These are phyloP conservation scores for Maudiozyma saulgeensis DNA, from an alignment of 805 yeast genomes.

Conservation along the genomic window DNA sequence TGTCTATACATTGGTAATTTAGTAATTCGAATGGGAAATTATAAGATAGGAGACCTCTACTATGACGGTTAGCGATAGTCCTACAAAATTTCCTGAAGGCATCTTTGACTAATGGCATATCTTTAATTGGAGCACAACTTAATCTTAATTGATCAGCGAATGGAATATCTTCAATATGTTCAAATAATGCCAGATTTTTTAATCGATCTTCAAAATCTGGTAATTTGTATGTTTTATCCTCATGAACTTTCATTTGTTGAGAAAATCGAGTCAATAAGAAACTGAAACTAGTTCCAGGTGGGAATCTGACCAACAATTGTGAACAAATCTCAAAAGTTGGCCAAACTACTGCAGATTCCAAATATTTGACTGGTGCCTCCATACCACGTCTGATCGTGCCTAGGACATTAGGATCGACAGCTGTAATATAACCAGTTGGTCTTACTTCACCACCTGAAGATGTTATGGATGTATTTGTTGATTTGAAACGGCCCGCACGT, in stretches of 20 bases:
- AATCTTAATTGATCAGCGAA: constrained; percentile 50
- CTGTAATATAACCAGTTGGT: constrained; percentile 44
- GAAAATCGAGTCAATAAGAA: constrained; percentile 42
- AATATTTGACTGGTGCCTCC: constrained; percentile 39
- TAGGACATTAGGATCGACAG: constrained; percentile 39
- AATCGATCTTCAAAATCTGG: constrained; percentile 27
- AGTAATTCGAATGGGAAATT: constrained; percentile 24
- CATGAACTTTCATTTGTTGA: constrained; percentile 12
- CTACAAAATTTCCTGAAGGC: constrained; percentile 40
- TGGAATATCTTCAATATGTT: constrained; percentile 34
- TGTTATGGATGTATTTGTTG: constrained; percentile 1
- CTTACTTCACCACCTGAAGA: constrained; percentile 4
- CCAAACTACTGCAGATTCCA: constrained; percentile 62
- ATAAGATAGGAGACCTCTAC: constrained; percentile 50
- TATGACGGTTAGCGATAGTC: constrained; percentile 45
- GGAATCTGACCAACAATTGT: constrained; percentile 52
- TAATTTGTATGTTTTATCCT: constrained; percentile 18
- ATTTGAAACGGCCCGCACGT: constrained; percentile 77
- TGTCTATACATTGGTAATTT: constrained; percentile 17
- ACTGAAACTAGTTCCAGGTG: constrained; percentile 38
- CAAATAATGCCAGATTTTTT: constrained; percentile 37
- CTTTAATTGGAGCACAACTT: constrained; percentile 53
- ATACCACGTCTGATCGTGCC: constrained; percentile 39
- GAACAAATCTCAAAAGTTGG: constrained; percentile 70
- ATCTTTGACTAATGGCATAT: constrained; percentile 30